Conservation (phyloP, 768 basidiomycete genomes). For the Rhodocollybia butyracea region DNA sequence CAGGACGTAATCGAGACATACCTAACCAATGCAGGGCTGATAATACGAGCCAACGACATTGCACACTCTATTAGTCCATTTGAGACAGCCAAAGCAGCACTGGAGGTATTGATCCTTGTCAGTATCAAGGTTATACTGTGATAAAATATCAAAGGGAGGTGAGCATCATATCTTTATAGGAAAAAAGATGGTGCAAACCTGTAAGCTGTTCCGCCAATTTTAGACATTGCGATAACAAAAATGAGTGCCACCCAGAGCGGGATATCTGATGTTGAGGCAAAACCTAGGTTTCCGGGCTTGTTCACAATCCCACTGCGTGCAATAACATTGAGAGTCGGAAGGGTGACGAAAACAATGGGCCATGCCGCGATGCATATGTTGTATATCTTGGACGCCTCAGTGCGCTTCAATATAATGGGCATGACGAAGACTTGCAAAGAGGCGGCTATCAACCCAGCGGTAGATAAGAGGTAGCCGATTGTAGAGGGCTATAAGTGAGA, state of each 20-base stretch:
- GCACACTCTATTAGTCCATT: constrained; percentile 47
- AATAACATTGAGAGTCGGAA: constrained; percentile 33
- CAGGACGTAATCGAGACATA: constrained; percentile 17
- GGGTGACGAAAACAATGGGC: constrained; percentile 42
- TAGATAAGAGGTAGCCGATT: constrained; percentile 55
- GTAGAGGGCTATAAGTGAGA: constrained; percentile 24
- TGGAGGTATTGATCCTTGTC: constrained; percentile 49
- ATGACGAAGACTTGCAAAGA: constrained; percentile 49
- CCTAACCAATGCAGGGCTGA: constrained; percentile 62
- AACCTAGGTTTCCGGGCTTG: neutral
- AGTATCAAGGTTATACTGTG: constrained; percentile 61
- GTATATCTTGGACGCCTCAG: constrained; percentile 49
- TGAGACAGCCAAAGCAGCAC: constrained; percentile 37
- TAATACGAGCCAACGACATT: constrained; percentile 55
- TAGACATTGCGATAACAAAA: neutral
- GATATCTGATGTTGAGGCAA: neutral
- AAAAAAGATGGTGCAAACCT: neutral
- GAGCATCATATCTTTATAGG: neutral
- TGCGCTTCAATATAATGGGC: constrained; percentile 48
- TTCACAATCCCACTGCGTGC: neutral
- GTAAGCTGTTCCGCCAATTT: neutral
- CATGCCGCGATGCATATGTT: constrained; percentile 51
- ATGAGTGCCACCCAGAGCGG: neutral
- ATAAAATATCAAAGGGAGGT: neutral
- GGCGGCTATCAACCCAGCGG: constrained; percentile 44